Base-by-base conservation (phyloP, 495 filamentous ascomycete species). In the Aspergillus steynii region DNA sequence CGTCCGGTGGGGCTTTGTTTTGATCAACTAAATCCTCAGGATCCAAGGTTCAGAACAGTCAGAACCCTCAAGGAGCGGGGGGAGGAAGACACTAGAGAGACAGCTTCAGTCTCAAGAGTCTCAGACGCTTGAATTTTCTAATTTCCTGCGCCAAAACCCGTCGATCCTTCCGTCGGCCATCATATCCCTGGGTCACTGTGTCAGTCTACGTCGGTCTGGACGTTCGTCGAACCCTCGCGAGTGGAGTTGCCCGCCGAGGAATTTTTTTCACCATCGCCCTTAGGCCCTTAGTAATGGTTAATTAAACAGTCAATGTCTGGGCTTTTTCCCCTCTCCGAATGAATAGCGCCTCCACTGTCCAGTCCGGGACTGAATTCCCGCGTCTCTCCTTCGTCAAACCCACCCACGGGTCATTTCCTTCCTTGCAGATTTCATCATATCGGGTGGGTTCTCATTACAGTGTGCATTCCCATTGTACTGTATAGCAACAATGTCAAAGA, bases 171-270 rank as follows among this genome's bases (percentile, higher is more conserved):
- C 32, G 5, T 26, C n/a, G 9, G 31, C 31, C 31, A 34, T 34
- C 6, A 14, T 27, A 26, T 26, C 14, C 53, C 29, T 26, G n/a
- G 34, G 29, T 14, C 20, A 55, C 46, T 55, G 53, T 55, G 20
- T 27, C 53, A 55, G 53, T 55, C 53, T 26, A 32, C 28, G 53
- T 45, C 42, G 53, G 53, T 55, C 53, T 55, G 53, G 53, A 55
- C 25, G 25, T 28, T 29, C 37, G 15, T 55, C 42, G 53, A 45
- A 50, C 49, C 8, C 53, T 10, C 53, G 15, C 28, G 46, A 25
- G 53, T 55, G 53, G 53, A 45, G 42, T 28, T 55, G 25, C 5
- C 1, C 1, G 7, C 9, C 20, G 3, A 27, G 1, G 5, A 55
- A 2, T 29, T 27, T 25, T 47, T 55, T 29, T 5, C 34, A 46